Conservation (phyloP, 1,284 basidiomycete genomes). For the Pascua guehoae region DNA sequence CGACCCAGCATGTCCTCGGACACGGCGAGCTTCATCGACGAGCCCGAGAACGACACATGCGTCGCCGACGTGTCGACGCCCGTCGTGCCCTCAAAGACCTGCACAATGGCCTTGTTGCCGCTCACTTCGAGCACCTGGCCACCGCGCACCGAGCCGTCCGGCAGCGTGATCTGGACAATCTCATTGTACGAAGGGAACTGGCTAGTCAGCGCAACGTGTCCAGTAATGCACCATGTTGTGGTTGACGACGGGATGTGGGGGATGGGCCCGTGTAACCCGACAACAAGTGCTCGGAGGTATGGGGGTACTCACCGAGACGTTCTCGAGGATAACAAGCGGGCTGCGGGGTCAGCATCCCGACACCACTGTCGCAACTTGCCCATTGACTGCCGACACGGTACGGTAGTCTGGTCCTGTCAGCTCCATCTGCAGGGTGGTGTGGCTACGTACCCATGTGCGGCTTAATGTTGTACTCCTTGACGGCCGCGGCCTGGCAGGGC, state of each 20-base stretch:
- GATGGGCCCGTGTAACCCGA: background rate
- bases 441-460: conserved; percentile 76
- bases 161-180: conserved; percentile 92
- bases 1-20: conserved; percentile 99
- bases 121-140: conserved; percentile 98
- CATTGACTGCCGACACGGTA: conserved; percentile 94
- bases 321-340: conserved; percentile 92
- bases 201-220: background rate
- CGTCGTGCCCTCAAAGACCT: conserved; percentile 97
- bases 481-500: conserved; percentile 45
- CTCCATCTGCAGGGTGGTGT: conserved; percentile 1
- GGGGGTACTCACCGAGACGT: conserved; percentile 76
- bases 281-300: background rate
- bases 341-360: conserved; percentile 50
- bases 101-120: conserved; percentile 98
- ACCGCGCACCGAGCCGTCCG: conserved; percentile 90
- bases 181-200: conserved; percentile 99
- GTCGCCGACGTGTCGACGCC: conserved; percentile 92
- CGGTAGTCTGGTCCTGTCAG: conserved; percentile 69
- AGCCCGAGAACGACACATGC: conserved; percentile 96
- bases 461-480: conserved; percentile 57
- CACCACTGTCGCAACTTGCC: conserved; percentile 55
- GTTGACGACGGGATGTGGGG: background rate
- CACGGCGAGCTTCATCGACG: conserved; percentile 97
- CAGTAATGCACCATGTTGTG: background rate